Evolutionary conservation across 352 stramenopile genomes (phyloP).

Genomic region (Phytopythium kandeliae): DNA sequence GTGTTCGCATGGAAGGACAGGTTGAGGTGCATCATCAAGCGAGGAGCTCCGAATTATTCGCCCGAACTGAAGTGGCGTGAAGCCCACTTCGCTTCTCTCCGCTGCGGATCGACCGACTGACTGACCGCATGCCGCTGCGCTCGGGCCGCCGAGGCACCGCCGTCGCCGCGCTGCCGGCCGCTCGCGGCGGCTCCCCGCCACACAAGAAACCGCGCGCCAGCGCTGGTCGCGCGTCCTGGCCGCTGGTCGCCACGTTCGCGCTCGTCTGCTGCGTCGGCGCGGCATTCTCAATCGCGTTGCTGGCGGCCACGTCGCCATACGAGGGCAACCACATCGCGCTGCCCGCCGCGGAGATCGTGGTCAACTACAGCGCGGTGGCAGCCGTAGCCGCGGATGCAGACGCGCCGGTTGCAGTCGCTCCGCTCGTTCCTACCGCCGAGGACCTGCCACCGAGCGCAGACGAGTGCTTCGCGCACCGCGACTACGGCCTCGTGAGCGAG

Average conservation of each 20-base stretch:
- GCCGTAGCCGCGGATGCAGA: no score
- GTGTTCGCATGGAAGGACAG: no score
- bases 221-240: background rate
- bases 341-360: background rate
- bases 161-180: background rate
- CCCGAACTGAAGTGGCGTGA: no score
- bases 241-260: background rate
- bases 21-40: no score
- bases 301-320: background rate
- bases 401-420: no score
- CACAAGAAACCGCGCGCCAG: background rate
- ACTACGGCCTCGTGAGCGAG: conserved; percentile 2
- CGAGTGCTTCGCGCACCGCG: conserved; percentile 5
- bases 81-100: no score
- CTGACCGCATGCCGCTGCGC: background rate
- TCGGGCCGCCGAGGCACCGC: background rate
- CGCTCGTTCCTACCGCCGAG: no score
- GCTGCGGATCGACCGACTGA: no score
- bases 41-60: no score
- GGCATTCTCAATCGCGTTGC: background rate
- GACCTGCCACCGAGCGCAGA: background rate
- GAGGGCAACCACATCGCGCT: background rate
- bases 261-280: background rate
- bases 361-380: background rate
- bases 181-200: background rate